Evolutionary conservation across 306 rosid genomes (phyloP).

Genomic region (Elaeagnus macrophylla): DNA sequence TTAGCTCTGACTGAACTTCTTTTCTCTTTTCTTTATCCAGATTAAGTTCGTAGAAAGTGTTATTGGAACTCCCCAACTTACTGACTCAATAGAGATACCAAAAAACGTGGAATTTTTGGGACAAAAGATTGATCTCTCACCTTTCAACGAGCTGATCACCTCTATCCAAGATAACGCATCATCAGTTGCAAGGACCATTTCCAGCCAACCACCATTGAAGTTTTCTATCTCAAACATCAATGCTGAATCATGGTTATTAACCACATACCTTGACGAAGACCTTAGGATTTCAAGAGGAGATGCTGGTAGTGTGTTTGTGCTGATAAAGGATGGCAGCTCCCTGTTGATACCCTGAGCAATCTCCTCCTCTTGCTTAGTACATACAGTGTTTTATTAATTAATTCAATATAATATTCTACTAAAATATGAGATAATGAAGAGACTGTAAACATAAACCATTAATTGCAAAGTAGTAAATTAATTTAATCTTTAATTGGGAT

Average conservation of each 20-base stretch:
- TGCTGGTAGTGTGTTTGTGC: conserved; percentile 71
- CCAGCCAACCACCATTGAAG: conserved; percentile 70
- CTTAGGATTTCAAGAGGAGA: conserved; percentile 72
- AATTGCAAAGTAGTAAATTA: too few species aligned
- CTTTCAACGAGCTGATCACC: conserved; percentile 59
- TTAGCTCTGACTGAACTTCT: conserved; percentile 2
- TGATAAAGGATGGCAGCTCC: conserved; percentile 77
- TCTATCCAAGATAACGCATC: conserved; percentile 76
- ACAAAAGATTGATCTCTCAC: conserved; percentile 66
- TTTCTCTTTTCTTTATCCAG: conserved; percentile 26
- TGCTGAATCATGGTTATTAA: conserved; percentile 77
- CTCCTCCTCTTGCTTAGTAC: not conserved
- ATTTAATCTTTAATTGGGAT: too few species aligned
- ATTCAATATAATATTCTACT: not conserved
- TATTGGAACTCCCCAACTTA: conserved; percentile 85
- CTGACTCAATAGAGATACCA: conserved; percentile 79
- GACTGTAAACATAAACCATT: too few species aligned
- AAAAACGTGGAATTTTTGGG: conserved; percentile 81
- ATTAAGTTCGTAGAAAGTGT: conserved; percentile 78
- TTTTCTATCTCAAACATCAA: conserved; percentile 44
- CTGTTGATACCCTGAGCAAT: conserved; percentile 14
- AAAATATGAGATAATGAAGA: not conserved
- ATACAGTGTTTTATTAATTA: not conserved
- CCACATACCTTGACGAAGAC: conserved; percentile 80
- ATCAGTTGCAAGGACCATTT: conserved; percentile 58